Evolutionary conservation across 2,329 filamentous ascomycete genomes (phyloP).

Genomic region (Colletotrichum endophyticum): DNA sequence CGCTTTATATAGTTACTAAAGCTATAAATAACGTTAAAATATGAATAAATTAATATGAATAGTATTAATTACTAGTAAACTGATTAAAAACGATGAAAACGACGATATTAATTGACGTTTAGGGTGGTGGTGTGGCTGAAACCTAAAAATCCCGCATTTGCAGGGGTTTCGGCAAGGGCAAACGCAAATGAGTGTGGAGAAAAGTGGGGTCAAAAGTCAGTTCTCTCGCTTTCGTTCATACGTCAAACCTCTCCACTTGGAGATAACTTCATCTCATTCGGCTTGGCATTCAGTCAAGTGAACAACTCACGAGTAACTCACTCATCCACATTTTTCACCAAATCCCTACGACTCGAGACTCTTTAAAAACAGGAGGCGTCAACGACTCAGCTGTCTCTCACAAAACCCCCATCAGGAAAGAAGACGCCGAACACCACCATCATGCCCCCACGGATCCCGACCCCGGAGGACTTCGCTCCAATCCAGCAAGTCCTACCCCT

Average conservation of each 20-base stretch:
- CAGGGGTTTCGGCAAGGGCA: too few species aligned
- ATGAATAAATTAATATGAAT: too few species aligned
- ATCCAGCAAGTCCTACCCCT: conserved; percentile 46
- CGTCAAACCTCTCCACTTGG: not conserved
- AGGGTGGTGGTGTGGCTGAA: too few species aligned
- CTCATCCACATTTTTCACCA: not conserved
- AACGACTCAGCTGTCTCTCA: not conserved
- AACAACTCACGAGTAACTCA: not conserved
- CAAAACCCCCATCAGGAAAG: not conserved
- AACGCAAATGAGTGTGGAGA: not conserved
- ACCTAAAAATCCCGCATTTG: too few species aligned
- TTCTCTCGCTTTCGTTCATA: not conserved
- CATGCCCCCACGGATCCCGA: conserved; percentile 56
- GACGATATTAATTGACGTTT: too few species aligned
- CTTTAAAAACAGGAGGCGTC: not conserved
- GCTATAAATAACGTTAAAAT: too few species aligned
- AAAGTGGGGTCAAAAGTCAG: conserved; percentile 3
- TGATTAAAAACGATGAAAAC: too few species aligned
- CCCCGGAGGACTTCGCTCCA: conserved; percentile 52
- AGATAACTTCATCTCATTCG: conserved; percentile 9
- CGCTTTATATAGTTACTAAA: too few species aligned
- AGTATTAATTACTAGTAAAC: too few species aligned
- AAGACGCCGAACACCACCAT: conserved; percentile 23
- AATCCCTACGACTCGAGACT: not conserved
- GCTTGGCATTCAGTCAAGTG: not conserved